phyloP scores from a whole-genome alignment of 495 filamentous ascomycete genomes.

The Neurospora sp. region DNA sequence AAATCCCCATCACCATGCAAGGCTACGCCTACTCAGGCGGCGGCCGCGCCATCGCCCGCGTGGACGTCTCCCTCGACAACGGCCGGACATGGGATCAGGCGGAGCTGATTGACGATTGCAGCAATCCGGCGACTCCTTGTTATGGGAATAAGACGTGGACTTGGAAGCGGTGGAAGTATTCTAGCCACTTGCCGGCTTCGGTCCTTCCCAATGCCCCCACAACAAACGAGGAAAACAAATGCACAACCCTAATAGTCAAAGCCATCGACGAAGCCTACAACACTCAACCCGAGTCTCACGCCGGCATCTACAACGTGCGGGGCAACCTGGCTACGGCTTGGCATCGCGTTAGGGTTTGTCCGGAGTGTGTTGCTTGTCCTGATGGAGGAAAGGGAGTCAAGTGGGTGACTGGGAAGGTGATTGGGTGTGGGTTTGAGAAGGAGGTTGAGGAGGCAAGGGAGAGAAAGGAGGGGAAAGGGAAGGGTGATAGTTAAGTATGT shows the following conservation, averaged over 20 bases:
- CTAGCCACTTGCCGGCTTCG: constrained; percentile 10
- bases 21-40: constrained; percentile 53
- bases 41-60: constrained; percentile 43
- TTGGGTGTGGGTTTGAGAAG: background rate
- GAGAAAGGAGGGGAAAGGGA: background rate
- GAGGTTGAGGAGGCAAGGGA: background rate
- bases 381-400: background rate
- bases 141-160: constrained; percentile 39
- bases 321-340: constrained; percentile 48
- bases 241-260: constrained; percentile 43
- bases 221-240: constrained; percentile 3
- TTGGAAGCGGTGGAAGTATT: constrained; percentile 45
- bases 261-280: constrained; percentile 50
- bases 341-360: constrained; percentile 37
- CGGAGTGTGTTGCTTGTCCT: constrained; percentile 7
- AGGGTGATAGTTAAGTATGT: background rate
- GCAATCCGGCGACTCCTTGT: constrained; percentile 12
- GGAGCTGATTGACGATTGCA: constrained; percentile 34
- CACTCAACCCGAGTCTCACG: constrained; percentile 43
- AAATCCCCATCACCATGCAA: constrained; percentile 31
- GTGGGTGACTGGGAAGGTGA: constrained; percentile 7
- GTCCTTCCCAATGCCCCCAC: background rate
- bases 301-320: constrained; percentile 42
- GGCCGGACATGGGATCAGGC: constrained; percentile 46
- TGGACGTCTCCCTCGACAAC: constrained; percentile 47